Conservation (phyloP, 2,329 filamentous ascomycete genomes). For the Trichophyton rubrum region DNA sequence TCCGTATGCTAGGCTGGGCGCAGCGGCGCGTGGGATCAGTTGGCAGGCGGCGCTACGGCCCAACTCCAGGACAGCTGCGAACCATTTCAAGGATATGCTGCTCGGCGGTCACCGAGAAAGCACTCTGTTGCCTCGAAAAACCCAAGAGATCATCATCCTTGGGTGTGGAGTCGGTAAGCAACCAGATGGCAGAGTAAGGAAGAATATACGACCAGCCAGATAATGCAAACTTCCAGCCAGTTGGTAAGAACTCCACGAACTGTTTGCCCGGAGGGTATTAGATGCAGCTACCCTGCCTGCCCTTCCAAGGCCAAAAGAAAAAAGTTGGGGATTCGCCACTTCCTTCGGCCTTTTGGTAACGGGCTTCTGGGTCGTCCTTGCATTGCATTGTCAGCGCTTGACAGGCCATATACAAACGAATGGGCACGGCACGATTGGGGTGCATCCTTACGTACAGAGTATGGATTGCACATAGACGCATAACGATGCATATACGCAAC, state of each 20-base stretch:
- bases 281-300: slow-evolving; percentile 1
- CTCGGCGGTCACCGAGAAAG: background rate
- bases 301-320: background rate
- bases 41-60: background rate
- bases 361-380: slow-evolving; percentile 1
- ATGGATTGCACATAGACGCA: background rate
- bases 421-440: background rate
- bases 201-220: background rate
- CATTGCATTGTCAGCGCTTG: background rate
- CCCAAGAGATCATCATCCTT: background rate
- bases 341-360: background rate
- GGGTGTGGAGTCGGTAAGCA: background rate
- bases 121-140: background rate
- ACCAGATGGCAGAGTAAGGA: background rate
- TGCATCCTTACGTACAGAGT: too few species aligned
- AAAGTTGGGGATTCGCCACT: slow-evolving; percentile 3
- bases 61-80: background rate
- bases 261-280: background rate
- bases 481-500: background rate
- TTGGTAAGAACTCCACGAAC: background rate
- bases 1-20: background rate
- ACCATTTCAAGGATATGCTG: background rate
- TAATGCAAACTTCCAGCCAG: background rate
- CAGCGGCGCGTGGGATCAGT: background rate
- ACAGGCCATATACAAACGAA: background rate